These are phyloP conservation scores for Mortierella alpina DNA, from an alignment of 192 early-diverging fungal genomes.

Conservation along the genomic window DNA sequence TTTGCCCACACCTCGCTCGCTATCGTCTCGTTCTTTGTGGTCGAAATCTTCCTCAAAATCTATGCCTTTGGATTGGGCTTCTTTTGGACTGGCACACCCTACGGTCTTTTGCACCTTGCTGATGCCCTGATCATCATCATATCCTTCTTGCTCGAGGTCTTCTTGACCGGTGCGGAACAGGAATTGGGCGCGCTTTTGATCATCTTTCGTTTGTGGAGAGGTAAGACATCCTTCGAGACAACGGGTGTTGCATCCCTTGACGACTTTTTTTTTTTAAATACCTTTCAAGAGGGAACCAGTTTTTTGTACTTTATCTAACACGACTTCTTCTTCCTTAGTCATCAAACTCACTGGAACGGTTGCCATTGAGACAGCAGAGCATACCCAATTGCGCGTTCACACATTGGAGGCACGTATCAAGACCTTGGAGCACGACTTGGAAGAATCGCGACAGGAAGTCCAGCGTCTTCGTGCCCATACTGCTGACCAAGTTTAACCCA, in stretches of 20 bases:
- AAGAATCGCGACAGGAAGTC: slow-evolving; percentile 28
- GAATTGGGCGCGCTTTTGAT: slow-evolving; percentile 64
- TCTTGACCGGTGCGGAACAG: slow-evolving; percentile 62
- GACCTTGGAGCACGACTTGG: slow-evolving; percentile 17
- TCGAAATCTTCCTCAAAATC: slow-evolving; percentile 60
- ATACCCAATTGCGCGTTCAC: slow-evolving; percentile 8
- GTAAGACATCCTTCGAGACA: too few relatives aligned
- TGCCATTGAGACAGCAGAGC: slow-evolving; percentile 54
- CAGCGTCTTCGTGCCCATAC: slow-evolving; percentile 42
- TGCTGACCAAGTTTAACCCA: slow-evolving; percentile 20
- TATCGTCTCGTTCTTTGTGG: slow-evolving; percentile 61
- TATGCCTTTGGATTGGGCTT: slow-evolving; percentile 60
- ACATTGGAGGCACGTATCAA: slow-evolving; percentile 8
- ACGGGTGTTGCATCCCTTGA: too few relatives aligned
- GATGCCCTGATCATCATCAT: slow-evolving; percentile 61
- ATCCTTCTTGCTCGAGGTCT: slow-evolving; percentile 62
- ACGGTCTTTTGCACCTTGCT: slow-evolving; percentile 58
- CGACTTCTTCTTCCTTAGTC: background rate
- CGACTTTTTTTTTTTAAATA: too few relatives aligned
- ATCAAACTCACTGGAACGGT: slow-evolving; percentile 62
- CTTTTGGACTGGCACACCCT: slow-evolving; percentile 51
- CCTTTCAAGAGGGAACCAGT: too few relatives aligned
- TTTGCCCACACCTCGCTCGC: slow-evolving; percentile 48
- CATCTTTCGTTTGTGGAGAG: slow-evolving; percentile 66
- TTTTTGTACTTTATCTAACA: too few relatives aligned